A percentile compares a stretch with the other conserved stretches of the same genome.
Conservation (phyloP, 2,329 filamentous ascomycete species). For the Aspergillus sp. region DNA sequence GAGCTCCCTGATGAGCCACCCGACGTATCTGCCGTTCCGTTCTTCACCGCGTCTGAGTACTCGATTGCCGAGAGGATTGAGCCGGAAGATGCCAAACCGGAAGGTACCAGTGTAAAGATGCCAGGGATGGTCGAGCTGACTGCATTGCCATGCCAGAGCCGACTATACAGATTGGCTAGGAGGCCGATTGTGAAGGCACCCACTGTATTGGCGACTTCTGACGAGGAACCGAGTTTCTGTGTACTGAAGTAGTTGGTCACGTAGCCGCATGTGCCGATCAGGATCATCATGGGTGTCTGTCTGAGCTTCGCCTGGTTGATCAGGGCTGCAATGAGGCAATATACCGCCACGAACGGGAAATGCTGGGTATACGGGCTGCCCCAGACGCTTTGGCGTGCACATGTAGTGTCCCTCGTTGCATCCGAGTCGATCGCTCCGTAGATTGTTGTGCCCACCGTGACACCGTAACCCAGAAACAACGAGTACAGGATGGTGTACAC, state of each 20-base stretch:
- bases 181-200: constrained; percentile 74
- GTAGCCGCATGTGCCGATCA: constrained; percentile 71
- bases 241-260: constrained; percentile 42
- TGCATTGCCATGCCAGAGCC: constrained; percentile 70
- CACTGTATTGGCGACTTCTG: constrained; percentile 71
- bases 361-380: constrained; percentile 48
- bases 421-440: constrained; percentile 59
- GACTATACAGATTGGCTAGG: constrained; percentile 73
- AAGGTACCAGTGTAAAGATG: constrained; percentile 70
- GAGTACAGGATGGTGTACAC: constrained; percentile 64
- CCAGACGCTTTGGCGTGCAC: constrained; percentile 45
- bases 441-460: constrained; percentile 62
- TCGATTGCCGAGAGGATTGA: constrained; percentile 55
- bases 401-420: constrained; percentile 49
- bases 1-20: constrained; percentile 15
- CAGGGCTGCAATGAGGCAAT: constrained; percentile 70
- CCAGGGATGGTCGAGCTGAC: constrained; percentile 81
- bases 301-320: constrained; percentile 79
- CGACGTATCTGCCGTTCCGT: constrained; percentile 8
- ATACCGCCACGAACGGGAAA: constrained; percentile 71
- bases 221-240: constrained; percentile 59
- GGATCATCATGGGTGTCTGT: constrained; percentile 70
- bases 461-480: constrained; percentile 68
- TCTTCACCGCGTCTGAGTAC: constrained; percentile 52
- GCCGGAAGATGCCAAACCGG: constrained; percentile 56